Conservation (phyloP, 139 green algal species). For the Picochlorum sp. region DNA sequence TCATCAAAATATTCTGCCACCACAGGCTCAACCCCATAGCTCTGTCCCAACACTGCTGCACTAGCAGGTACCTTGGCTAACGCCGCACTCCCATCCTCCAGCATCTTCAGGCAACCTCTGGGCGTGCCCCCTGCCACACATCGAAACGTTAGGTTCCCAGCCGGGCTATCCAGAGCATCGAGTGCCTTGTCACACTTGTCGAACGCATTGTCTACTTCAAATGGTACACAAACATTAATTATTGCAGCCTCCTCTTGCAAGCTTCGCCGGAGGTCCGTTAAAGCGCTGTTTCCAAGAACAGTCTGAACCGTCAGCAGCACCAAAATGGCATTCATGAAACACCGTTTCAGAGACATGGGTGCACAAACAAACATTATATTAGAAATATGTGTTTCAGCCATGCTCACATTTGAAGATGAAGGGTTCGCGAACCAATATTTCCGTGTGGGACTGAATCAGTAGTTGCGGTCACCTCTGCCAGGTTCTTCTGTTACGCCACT, state of each 20-base stretch:
- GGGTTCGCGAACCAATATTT: no score
- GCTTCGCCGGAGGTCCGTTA: no score
- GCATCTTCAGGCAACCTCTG: slow-evolving; percentile 3
- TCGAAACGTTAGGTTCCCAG: background rate
- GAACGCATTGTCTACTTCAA: background rate
- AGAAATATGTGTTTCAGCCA: no score
- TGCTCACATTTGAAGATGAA: no score
- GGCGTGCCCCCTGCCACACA: background rate
- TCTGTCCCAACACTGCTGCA: background rate
- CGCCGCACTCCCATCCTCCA: background rate
- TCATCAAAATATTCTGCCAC: background rate
- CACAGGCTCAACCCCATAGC: background rate
- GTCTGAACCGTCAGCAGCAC: no score
- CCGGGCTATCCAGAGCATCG: background rate
- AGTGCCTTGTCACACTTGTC: background rate
- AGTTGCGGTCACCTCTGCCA: no score
- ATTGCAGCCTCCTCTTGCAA: background rate
- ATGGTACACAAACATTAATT: background rate
- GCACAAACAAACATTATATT: no score
- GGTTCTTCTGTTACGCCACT: no score
- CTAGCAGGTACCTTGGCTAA: slow-evolving; percentile 3
- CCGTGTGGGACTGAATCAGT: no score
- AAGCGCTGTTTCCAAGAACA: no score
- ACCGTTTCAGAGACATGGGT: no score
- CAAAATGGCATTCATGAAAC: no score